Evolutionary conservation across 2,329 filamentous ascomycete genomes (phyloP), one percentile per base, ranked within the genome.

Genomic region (Canariomyces notabilis): DNA sequence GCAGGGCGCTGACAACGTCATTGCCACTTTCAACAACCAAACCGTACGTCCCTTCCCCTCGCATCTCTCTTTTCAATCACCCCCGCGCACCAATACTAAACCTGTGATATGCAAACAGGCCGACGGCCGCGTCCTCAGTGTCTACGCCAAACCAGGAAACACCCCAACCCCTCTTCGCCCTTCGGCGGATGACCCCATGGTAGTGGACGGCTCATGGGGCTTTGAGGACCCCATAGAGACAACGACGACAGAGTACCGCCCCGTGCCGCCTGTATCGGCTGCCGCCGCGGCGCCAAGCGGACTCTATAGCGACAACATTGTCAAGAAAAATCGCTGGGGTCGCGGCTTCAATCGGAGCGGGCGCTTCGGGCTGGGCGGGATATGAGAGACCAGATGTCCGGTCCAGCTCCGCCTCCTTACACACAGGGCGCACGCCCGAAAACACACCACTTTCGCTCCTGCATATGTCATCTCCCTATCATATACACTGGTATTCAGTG

Each of bases 21-120:
- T 91, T 58, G 73, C 77, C 48, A 86, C 76, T 3, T 91, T 91
- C 65, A 83, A 93, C 66, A 82, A 85, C 62, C 83, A 89, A 69
- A 88, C 80, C 61, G 86, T 87, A 63, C 56, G 80, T 66, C 44
- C 5, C 32, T 7, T 8, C 15, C 8, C 6, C 18, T 9, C 23
- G 15, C 19, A 23, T n/a, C 9, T 34, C 11, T 31, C 16, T 2
- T 20, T 23, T 12, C 1, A n/a, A n/a, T n/a, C n/a, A n/a, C n/a
- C n/a, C n/a, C n/a, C n/a, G n/a, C 15, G 2, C 22, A 2, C 15
- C 33, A 6, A 42, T 22, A 37, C 48, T 50, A 21, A n/a, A 55
- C 33, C n/a, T 18, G 8, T 3, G 11, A 5, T 9, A 9, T 15
- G 6, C 5, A 14, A 6, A 15, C 37, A 62, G 85, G 87, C 87